phyloP scores from a whole-genome alignment of 225 moss, liverwort and hornwort species.

The Climacium dendroides region DNA sequence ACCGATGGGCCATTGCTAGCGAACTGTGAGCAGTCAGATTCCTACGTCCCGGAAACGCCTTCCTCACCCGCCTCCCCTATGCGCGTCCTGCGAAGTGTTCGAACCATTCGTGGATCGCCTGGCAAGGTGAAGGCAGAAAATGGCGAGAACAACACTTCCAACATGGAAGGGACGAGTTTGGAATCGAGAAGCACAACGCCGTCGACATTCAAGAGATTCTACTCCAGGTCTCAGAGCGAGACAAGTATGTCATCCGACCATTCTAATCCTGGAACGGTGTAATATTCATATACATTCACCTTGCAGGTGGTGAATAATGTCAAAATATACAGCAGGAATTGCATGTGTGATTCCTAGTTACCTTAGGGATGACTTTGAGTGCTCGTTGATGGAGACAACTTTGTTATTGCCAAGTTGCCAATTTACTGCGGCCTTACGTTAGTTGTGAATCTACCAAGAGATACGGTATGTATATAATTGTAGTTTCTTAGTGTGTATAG shows the following conservation, averaged over 20 bases:
- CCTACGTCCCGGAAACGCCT: not conserved
- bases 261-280: slow-evolving; percentile 20
- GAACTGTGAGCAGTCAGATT: slow-evolving; percentile 5
- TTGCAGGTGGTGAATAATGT: not conserved
- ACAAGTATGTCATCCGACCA: slow-evolving; percentile 37
- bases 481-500: slow-evolving; percentile 18
- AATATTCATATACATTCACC: not conserved
- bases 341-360: not conserved
- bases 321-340: not conserved
- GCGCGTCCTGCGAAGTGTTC: slow-evolving; percentile 27
- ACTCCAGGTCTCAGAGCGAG: slow-evolving; percentile 40
- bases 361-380: not conserved
- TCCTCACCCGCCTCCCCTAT: slow-evolving; percentile 9
- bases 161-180: not conserved
- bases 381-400: not conserved
- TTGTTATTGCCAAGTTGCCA: not conserved
- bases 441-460: slow-evolving; percentile 16
- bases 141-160: not conserved
- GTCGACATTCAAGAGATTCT: slow-evolving; percentile 5
- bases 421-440: not conserved
- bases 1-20: not conserved
- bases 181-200: slow-evolving; percentile 1
- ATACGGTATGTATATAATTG: slow-evolving; percentile 24
- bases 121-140: not conserved
- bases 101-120: slow-evolving; percentile 22